Percentiles rank a stretch among this genome's conserved stretches.
Evolutionary conservation across 139 green algal species (phyloP).

Genomic region (Trebouxia sp.): DNA sequence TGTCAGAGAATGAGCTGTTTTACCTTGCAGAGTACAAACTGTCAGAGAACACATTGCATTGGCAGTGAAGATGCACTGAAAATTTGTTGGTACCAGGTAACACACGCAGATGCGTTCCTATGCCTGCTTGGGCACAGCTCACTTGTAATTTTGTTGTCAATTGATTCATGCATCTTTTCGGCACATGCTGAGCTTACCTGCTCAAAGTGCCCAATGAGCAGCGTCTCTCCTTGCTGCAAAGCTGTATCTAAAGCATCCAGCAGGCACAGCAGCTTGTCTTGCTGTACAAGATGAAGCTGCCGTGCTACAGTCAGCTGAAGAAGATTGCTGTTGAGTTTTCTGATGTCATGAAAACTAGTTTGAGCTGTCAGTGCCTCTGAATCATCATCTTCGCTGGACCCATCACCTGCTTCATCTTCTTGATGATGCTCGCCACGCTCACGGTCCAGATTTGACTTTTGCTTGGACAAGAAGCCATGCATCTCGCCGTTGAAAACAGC

Average conservation of each 20-base stretch:
- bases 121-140: too few relatives aligned
- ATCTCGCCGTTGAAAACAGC: background rate
- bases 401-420: background rate
- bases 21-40: too few relatives aligned
- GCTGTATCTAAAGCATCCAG: background rate
- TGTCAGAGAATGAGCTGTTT: too few relatives aligned
- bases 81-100: too few relatives aligned
- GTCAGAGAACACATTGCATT: too few relatives aligned
- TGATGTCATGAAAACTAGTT: background rate
- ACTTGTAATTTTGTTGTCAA: too few relatives aligned
- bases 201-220: background rate
- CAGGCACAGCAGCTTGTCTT: background rate
- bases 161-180: background rate
- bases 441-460: background rate
- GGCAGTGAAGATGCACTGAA: too few relatives aligned
- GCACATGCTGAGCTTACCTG: background rate
- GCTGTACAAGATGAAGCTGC: background rate
- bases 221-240: background rate
- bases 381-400: background rate
- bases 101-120: too few relatives aligned
- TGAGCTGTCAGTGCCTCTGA: background rate
- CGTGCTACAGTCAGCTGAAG: background rate
- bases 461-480: constrained; percentile 14
- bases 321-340: background rate
- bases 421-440: background rate